These are phyloP conservation scores for Stagonosporopsis tanaceti DNA, from an alignment of 2,329 filamentous ascomycete species.

Conservation along the genomic window DNA sequence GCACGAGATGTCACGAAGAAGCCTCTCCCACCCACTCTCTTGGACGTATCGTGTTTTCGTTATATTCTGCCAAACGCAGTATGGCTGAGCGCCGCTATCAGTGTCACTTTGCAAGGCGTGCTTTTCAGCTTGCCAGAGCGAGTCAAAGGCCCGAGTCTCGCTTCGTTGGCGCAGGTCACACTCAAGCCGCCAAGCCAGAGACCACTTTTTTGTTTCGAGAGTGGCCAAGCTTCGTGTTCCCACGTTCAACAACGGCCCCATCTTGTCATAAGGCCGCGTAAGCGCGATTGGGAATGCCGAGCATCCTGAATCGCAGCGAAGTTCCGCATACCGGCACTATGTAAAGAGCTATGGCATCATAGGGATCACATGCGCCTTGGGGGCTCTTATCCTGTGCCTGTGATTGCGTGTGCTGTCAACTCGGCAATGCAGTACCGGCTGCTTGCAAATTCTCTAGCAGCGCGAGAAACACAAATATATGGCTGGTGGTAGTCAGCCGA, in stretches of 20 bases:
- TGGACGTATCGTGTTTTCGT: conserved; percentile 19
- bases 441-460: conserved; percentile 1
- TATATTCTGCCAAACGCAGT: conserved; percentile 30
- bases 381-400: background rate
- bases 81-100: conserved; percentile 27
- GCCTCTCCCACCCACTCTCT: conserved; percentile 17
- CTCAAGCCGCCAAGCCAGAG: conserved; percentile 45
- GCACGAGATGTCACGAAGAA: conserved; percentile 1
- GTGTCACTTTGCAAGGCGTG: conserved; percentile 22
- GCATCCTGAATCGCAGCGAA: conserved; percentile 8
- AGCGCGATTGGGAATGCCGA: conserved; percentile 31
- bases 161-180: conserved; percentile 42
- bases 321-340: conserved; percentile 1
- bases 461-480: conserved; percentile 4
- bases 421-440: background rate
- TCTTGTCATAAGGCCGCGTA: conserved; percentile 42
- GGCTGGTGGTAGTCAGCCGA: conserved; percentile 29
- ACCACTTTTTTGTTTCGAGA: conserved; percentile 42
- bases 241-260: conserved; percentile 29
- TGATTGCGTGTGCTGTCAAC: background rate
- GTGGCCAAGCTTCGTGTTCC: conserved; percentile 37
- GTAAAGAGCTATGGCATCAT: conserved; percentile 7
- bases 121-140: conserved; percentile 42
- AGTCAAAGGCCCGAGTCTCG: conserved; percentile 43
- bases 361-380: conserved; percentile 4